A percentile compares a stretch with the other conserved stretches of the same genome.
These are phyloP conservation scores for Colletotrichum sp. DNA, from an alignment of 2,329 filamentous ascomycete genomes.

Conservation along the genomic window DNA sequence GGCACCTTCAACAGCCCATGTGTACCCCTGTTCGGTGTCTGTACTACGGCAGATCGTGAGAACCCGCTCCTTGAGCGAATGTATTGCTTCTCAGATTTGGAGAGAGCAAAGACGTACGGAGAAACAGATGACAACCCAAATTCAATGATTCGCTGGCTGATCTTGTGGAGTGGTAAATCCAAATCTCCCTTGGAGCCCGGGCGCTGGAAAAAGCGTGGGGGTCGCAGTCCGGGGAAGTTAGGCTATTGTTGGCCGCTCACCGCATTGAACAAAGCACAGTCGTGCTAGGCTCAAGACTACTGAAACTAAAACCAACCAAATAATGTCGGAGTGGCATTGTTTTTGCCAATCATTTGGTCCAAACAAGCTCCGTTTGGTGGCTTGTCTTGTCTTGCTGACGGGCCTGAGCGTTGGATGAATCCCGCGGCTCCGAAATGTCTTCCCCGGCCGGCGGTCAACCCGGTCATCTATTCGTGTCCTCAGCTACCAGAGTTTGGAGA, in stretches of 20 bases:
- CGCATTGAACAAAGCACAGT: neutral
- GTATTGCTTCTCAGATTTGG: too few relatives aligned
- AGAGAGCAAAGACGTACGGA: neutral
- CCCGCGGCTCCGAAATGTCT: neutral
- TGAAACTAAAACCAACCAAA: neutral
- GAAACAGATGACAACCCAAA: neutral
- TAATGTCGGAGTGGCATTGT: neutral
- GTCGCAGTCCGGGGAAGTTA: neutral
- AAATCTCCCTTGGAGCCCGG: neutral
- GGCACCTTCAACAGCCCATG: neutral
- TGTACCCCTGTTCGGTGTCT: neutral
- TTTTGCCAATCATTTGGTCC: neutral
- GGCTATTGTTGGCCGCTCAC: neutral
- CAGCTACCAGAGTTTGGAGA: neutral
- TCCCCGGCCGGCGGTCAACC: neutral
- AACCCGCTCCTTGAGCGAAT: neutral
- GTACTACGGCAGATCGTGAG: neutral
- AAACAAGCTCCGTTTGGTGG: neutral
- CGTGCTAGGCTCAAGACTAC: neutral
- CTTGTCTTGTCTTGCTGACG: neutral
- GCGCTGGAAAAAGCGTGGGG: neutral
- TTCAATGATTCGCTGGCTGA: neutral
- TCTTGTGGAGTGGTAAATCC: neutral
- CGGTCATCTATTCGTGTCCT: neutral
- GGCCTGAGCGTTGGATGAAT: neutral